Evolutionary conservation across 2,329 filamentous ascomycete genomes (phyloP).

Genomic region (Acrodontium crateriforme): DNA sequence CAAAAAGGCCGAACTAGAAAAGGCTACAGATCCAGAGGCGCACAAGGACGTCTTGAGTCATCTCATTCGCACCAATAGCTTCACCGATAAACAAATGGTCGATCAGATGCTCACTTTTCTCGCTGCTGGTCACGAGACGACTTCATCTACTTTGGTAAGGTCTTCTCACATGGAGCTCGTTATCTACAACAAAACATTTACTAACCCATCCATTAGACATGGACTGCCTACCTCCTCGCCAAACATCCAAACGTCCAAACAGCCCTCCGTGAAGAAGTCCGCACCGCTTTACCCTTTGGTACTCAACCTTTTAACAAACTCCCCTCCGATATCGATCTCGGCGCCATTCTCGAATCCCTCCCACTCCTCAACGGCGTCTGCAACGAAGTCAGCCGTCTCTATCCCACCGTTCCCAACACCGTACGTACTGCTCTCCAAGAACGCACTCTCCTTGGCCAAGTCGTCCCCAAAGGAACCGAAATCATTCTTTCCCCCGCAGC

Average conservation of each 20-base stretch:
- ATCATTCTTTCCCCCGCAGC: constrained; percentile 28
- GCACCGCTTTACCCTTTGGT: constrained; percentile 41
- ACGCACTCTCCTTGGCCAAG: constrained; percentile 26
- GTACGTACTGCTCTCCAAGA: constrained; percentile 29
- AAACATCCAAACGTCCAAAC: constrained; percentile 50
- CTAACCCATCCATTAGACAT: too few relatives aligned
- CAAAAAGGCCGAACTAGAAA: constrained; percentile 29
- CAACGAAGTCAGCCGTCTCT: constrained; percentile 32
- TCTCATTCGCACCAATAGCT: constrained; percentile 38
- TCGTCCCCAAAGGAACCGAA: constrained; percentile 27
- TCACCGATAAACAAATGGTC: constrained; percentile 38
- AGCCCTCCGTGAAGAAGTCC: constrained; percentile 55
- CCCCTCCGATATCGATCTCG: constrained; percentile 18
- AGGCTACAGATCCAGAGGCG: constrained; percentile 11
- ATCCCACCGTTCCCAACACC: constrained; percentile 35
- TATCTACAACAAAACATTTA: too few relatives aligned
- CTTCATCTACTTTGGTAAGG: constrained; percentile 57
- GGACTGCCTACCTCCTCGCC: constrained; percentile 58
- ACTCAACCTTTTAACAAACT: constrained; percentile 7
- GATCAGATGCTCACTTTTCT: constrained; percentile 44
- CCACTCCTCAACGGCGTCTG: constrained; percentile 34
- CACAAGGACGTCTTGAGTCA: constrained; percentile 33
- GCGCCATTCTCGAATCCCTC: constrained; percentile 28
- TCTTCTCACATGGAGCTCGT: too few relatives aligned
- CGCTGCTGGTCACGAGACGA: constrained; percentile 58